Conservation (phyloP, 805 yeast genomes). For the Saturnispora diversa region DNA sequence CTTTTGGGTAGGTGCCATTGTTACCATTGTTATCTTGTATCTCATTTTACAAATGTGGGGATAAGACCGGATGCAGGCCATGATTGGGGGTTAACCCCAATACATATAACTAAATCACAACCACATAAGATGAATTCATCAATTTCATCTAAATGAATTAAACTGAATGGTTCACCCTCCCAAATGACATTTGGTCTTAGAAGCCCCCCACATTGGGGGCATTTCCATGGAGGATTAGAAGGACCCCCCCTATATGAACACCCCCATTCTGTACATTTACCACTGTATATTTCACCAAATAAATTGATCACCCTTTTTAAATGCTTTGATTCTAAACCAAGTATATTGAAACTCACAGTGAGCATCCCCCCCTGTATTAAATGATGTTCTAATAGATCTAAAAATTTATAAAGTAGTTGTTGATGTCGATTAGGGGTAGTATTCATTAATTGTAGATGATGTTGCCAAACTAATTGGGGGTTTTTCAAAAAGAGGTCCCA, state of each 20-base stretch:
- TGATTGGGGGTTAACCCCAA: slow-evolving; percentile 81
- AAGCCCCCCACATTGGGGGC: slow-evolving; percentile 65
- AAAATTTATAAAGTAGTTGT: too few relatives aligned
- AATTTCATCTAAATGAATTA: slow-evolving; percentile 51
- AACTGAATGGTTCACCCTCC: slow-evolving; percentile 86
- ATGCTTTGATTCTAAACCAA: slow-evolving; percentile 64
- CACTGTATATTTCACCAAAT: slow-evolving; percentile 70
- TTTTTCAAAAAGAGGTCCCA: background rate
- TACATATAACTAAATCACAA: slow-evolving; percentile 69
- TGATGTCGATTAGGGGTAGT: too few relatives aligned
- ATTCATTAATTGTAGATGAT: too few relatives aligned
- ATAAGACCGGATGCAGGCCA: slow-evolving; percentile 68
- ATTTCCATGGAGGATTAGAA: slow-evolving; percentile 48
- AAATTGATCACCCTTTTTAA: background rate
- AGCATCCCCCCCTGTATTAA: too few relatives aligned
- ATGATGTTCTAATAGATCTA: too few relatives aligned
- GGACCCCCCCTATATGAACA: slow-evolving; percentile 48
- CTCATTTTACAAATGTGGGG: background rate
- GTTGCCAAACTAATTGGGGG: too few relatives aligned
- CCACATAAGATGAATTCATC: slow-evolving; percentile 57
- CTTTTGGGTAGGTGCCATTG: slow-evolving; percentile 64
- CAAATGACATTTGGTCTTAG: slow-evolving; percentile 88
- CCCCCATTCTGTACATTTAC: slow-evolving; percentile 66
- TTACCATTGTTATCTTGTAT: slow-evolving; percentile 29
- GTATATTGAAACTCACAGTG: slow-evolving; percentile 43